Evolutionary conservation across 768 basidiomycete genomes (phyloP).

Genomic region (Chlorophyllum brunneum): DNA sequence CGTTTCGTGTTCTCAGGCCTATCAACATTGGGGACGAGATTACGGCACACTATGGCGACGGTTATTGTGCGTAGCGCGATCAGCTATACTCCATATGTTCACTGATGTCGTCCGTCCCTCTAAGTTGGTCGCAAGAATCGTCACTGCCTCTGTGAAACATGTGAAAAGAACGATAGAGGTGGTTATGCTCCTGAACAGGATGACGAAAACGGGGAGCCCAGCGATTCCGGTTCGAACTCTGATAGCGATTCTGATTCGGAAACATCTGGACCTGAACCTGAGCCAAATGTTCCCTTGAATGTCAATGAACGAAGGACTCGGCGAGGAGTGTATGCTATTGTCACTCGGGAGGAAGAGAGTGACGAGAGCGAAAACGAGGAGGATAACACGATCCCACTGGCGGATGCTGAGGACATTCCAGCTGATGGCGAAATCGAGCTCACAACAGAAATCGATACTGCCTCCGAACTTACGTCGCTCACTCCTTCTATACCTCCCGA

Average conservation of each 20-base stretch:
- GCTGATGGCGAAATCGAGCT: conserved; percentile 54
- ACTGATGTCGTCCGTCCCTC: conserved; percentile 15
- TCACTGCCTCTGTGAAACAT: conserved; percentile 79
- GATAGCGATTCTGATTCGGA: conserved; percentile 48
- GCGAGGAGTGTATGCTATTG: conserved; percentile 75
- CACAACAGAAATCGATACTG: conserved; percentile 43
- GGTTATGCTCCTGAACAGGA: conserved; percentile 65
- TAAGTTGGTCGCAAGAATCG: conserved; percentile 38
- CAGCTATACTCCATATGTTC: conserved; percentile 1
- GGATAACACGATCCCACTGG: conserved; percentile 40
- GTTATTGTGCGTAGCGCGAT: conserved; percentile 66
- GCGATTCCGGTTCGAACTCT: conserved; percentile 24
- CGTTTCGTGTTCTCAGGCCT: conserved; percentile 76
- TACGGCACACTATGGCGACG: conserved; percentile 87
- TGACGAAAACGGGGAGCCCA: conserved; percentile 40
- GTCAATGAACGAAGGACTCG: conserved; percentile 79
- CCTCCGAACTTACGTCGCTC: conserved; percentile 42
- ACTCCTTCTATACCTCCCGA: conserved; percentile 33
- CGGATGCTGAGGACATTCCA: conserved; percentile 41
- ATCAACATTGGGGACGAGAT: conserved; percentile 84
- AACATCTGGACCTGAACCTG: conserved; percentile 40
- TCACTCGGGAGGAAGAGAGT: conserved; percentile 54
- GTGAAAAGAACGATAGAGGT: conserved; percentile 71
- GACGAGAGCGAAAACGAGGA: conserved; percentile 62
- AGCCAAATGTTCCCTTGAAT: conserved; percentile 42